Conservation (phyloP, 2,329 filamentous ascomycete genomes). For the Fusarium siculi region DNA sequence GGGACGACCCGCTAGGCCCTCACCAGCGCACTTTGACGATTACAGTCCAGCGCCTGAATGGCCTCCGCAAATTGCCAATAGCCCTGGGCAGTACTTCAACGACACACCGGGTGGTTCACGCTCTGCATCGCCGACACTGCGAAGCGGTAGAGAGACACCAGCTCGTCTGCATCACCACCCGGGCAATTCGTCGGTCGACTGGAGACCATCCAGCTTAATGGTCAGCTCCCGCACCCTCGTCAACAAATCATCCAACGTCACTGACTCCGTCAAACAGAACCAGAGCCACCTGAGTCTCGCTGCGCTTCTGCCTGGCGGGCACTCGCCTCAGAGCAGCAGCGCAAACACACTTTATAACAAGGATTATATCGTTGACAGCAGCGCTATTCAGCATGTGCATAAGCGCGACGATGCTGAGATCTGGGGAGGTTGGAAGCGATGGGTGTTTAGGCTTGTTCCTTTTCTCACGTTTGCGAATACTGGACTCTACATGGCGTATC, state of each 20-base stretch:
- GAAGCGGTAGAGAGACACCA: slow-evolving; percentile 42
- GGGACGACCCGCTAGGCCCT: slow-evolving; percentile 27
- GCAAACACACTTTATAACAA: slow-evolving; percentile 45
- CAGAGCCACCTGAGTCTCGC: slow-evolving; percentile 56
- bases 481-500: slow-evolving; percentile 59
- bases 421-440: slow-evolving; percentile 57
- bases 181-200: slow-evolving; percentile 44
- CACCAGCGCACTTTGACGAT: slow-evolving; percentile 38
- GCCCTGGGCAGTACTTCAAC: slow-evolving; percentile 40
- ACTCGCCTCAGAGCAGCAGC: slow-evolving; percentile 31
- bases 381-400: slow-evolving; percentile 53
- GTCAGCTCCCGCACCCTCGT: slow-evolving; percentile 32
- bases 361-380: slow-evolving; percentile 44
- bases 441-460: slow-evolving; percentile 53
- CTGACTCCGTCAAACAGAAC: slow-evolving; percentile 48
- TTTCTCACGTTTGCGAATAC: slow-evolving; percentile 55
- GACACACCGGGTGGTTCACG: slow-evolving; percentile 41
- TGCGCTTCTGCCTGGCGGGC: slow-evolving; percentile 50
- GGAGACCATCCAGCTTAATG: slow-evolving; percentile 46
- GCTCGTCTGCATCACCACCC: slow-evolving; percentile 25
- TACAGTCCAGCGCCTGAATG: slow-evolving; percentile 40
- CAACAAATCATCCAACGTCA: slow-evolving; percentile 24
- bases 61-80: slow-evolving; percentile 37
- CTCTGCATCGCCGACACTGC: slow-evolving; percentile 43
- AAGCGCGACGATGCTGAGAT: slow-evolving; percentile 57